phyloP scores from a whole-genome alignment of 768 basidiomycete species.

The Phaeotremella skinneri region DNA sequence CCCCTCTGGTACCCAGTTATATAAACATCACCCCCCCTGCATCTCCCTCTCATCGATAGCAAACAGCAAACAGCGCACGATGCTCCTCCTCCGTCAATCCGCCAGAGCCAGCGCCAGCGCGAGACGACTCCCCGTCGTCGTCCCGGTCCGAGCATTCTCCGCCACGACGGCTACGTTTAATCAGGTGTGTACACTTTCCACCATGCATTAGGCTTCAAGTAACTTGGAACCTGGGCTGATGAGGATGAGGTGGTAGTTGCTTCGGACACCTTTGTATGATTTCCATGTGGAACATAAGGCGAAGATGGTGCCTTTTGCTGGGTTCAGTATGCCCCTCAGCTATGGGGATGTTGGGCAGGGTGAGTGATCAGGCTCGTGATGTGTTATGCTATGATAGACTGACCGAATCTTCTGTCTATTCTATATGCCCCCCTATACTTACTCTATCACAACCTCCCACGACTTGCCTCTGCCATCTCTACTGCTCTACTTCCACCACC shows the following conservation, averaged over 20 bases:
- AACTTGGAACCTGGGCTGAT: neutral
- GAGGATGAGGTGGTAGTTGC: slow-evolving; percentile 52
- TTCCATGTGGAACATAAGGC: slow-evolving; percentile 75
- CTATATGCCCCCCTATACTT: too few species aligned
- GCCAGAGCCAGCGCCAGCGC: neutral
- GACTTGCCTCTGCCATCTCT: slow-evolving; percentile 7
- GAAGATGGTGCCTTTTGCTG: slow-evolving; percentile 96
- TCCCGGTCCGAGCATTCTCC: neutral
- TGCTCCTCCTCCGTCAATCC: neutral
- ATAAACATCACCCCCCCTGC: too few species aligned
- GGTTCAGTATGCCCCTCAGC: slow-evolving; percentile 86
- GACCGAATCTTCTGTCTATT: too few species aligned
- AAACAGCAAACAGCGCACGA: neutral
- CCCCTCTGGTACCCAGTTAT: too few species aligned
- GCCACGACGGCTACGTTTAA: neutral
- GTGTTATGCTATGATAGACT: too few species aligned
- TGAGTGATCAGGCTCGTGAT: too few species aligned
- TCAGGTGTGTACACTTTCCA: neutral
- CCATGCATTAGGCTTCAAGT: neutral
- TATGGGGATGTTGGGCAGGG: slow-evolving; percentile 82
- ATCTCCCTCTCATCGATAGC: neutral
- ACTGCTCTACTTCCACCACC: slow-evolving; percentile 1
- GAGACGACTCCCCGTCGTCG: neutral
- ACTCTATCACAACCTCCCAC: neutral
- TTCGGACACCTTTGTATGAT: slow-evolving; percentile 76